A percentile compares a stretch with the other conserved stretches of the same genome.
These are phyloP conservation scores for Xanthoparmelia taractica DNA, from an alignment of 495 filamentous ascomycete genomes.

Conservation along the genomic window DNA sequence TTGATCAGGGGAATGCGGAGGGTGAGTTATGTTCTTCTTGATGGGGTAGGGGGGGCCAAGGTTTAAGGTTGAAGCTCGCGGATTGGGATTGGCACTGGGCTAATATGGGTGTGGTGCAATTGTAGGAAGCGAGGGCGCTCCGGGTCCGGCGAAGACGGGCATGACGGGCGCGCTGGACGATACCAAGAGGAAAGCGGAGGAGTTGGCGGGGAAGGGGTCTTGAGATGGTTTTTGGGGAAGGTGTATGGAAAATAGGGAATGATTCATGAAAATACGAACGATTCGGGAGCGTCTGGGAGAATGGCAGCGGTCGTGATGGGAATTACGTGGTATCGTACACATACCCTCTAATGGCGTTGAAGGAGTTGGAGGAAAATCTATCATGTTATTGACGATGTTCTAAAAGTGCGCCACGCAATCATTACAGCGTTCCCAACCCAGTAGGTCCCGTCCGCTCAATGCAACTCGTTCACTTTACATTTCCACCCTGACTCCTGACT, in stretches of 20 bases:
- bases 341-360: neutral
- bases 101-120: neutral
- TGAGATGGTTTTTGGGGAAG: neutral
- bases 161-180: slow-evolving; percentile 7
- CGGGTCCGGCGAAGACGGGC: slow-evolving; percentile 7
- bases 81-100: neutral
- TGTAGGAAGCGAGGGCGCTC: slow-evolving; percentile 11
- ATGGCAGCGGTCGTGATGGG: neutral
- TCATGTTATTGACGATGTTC: neutral
- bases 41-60: too few relatives aligned
- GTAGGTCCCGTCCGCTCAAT: neutral
- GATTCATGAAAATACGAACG: neutral
- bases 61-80: too few relatives aligned
- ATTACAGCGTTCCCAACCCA: neutral
- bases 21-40: slow-evolving; percentile 16
- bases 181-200: slow-evolving; percentile 5
- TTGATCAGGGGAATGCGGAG: slow-evolving; percentile 19
- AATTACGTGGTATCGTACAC: neutral
- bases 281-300: neutral
- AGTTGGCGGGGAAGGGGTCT: neutral
- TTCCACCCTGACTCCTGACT: slow-evolving; percentile 68
- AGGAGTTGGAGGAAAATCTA: neutral
- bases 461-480: slow-evolving; percentile 56
- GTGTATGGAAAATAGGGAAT: neutral
- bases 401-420: neutral